Evolutionary conservation across 2,329 filamentous ascomycete species (phyloP), one percentile per base, ranked within the genome.

Genomic region (Neospermospora avenae): DNA sequence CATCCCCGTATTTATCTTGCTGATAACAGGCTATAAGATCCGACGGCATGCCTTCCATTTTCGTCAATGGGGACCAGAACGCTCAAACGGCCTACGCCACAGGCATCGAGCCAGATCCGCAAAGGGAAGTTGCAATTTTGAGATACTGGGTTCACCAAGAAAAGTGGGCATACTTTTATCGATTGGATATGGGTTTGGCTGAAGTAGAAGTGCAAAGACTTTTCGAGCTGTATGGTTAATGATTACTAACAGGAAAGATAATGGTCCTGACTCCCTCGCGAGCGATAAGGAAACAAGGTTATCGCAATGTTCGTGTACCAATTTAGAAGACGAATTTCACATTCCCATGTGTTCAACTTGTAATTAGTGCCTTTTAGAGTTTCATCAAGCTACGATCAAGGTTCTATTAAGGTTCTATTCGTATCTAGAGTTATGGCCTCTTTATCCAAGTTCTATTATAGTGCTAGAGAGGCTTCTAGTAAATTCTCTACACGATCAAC

Each of bases 131-230:
- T 76, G 37, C 72, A 75, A 58, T 71, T 76, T 42, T 70, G 72
- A 7, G 74, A 75, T 20, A 65, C 70, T 35, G 71, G 70, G 1
- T 65, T 74, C 24, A 74, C 72, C 16, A 70, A 64, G 55, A 68
- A 71, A 10, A 76, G 76, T 59, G 39, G 63, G 35, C 34, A 45
- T 14, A 67, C 65, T 1, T 72, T 76, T 51, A 34, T 71, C 4
- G 54, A 65, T 11, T 76, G 74, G 74, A 39, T 76, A 41, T 75
- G 72, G 74, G 73, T 73, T 25, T 76, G 74, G 74, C 67, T 72
- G 61, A 76, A 74, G 54, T 76, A 69, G 31, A 31, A 22, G 37
- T 45, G 54, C 28, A 31, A n/a, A 20, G 20, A 37, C 16, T 42
- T 28, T 54, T 20, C 51, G 41, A 41, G 34, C 24, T 22, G 18